Evolutionary conservation across 202 grass and related monocot species (phyloP), one percentile per base, ranked within the genome.

Genomic region (Miscanthus sacchariflorus): DNA sequence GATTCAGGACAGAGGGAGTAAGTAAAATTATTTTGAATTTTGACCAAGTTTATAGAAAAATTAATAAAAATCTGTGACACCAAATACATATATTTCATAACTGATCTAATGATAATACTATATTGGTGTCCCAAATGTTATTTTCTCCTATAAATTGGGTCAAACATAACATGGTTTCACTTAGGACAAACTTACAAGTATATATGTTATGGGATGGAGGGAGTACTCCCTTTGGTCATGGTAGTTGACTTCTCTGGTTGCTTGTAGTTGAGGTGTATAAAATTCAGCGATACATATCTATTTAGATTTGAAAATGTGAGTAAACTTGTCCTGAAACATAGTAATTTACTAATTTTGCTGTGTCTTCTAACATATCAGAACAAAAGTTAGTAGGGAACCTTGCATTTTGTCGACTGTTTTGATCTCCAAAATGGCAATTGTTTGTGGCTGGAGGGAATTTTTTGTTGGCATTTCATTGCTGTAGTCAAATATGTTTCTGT

Each of bases 391-490:
- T 63, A 4, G 23, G 25, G 15, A 61, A 45, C 52, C n/a, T 83
- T 83, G 49, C 48, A 19, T 30, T 77, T 56, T 77, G 28, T 9
- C 2, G 1, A 19, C 28, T 58, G 7, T 76, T 54, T 30, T 52
- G 46, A 39, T 81, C 14, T 48, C 9, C 24, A 18, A 68, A 81
- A 35, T 27, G 17, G 43, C 59, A 45, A 7, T 67, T 67, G 23
- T 6, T 19, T 69, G 44, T 70, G 43, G 10, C 6, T 48, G 23
- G 33, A 36, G 2, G 28, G 36, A 72, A 7, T 65, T 43, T 81
- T 82, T 71, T 61, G 8, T 45, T 54, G 23, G 35, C 77, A 61
- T 87, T 85, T 83, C n/a, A 43, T 14, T 84, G 52, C 14, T 74
- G 3, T 63, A 45, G 40, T 61, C 14, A 74, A 72, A 72, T 61